Percentiles rank a stretch among this genome's conserved stretches.
Evolutionary conservation across 805 yeast species (phyloP).

Genomic region (Brettanomyces sp.): DNA sequence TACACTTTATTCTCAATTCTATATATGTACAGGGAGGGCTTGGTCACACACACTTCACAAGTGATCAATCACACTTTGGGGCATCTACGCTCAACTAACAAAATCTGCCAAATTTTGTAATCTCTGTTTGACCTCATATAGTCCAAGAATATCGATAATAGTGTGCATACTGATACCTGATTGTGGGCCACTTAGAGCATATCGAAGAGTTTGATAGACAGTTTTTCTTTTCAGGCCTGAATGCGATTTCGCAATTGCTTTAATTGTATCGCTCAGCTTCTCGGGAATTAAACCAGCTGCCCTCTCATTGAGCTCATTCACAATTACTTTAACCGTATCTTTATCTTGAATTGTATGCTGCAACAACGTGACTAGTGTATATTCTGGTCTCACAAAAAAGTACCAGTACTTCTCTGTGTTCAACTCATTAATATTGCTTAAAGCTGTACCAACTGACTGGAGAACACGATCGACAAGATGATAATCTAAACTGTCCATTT

Average conservation of each 20-base stretch:
- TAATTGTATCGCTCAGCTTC: slow-evolving; percentile 7
- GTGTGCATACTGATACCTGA: slow-evolving; percentile 63
- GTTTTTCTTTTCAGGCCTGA: slow-evolving; percentile 26
- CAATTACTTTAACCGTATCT: background rate
- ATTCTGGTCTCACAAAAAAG: slow-evolving; percentile 33
- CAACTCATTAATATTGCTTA: slow-evolving; percentile 49
- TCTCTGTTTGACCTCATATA: slow-evolving; percentile 24
- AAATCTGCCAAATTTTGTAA: slow-evolving; percentile 6
- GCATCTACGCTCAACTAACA: background rate
- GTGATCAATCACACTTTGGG: background rate
- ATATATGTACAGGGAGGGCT: background rate
- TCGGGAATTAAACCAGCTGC: slow-evolving; percentile 6
- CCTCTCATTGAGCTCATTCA: slow-evolving; percentile 5
- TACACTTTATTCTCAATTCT: background rate
- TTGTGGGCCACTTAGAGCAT: slow-evolving; percentile 58
- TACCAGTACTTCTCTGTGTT: slow-evolving; percentile 33
- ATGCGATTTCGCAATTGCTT: background rate
- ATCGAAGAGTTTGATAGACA: slow-evolving; percentile 52
- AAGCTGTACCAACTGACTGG: slow-evolving; percentile 33
- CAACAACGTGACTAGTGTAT: slow-evolving; percentile 11
- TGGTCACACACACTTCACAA: background rate
- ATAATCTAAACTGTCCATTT: slow-evolving; percentile 9
- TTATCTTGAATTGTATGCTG: slow-evolving; percentile 12
- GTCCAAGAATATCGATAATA: slow-evolving; percentile 48
- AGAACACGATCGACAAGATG: slow-evolving; percentile 34